Evolutionary conservation across 805 yeast genomes (phyloP).

Genomic region (Pichia exigua): DNA sequence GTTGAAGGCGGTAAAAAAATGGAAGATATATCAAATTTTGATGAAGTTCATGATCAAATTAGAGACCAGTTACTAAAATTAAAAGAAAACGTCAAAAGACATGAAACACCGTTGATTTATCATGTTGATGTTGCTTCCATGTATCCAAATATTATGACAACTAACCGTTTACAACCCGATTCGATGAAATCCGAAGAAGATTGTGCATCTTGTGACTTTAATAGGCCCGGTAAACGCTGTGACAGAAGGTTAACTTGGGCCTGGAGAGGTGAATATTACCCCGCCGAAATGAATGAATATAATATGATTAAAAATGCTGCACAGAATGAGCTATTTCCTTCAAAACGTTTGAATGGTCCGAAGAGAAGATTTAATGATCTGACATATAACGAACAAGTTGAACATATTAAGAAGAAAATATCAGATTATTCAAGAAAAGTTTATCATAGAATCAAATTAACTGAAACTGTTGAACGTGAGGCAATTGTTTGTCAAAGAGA

Average conservation of each 20-base stretch:
- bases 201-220: slow-evolving; percentile 96
- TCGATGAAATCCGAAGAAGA: slow-evolving; percentile 92
- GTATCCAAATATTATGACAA: slow-evolving; percentile 98
- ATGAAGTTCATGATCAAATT: slow-evolving; percentile 61
- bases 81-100: slow-evolving; percentile 52
- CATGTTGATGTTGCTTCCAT: slow-evolving; percentile 99
- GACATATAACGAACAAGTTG: slow-evolving; percentile 68
- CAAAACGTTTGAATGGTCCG: slow-evolving; percentile 47
- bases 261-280: slow-evolving; percentile 96
- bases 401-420: slow-evolving; percentile 64
- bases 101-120: slow-evolving; percentile 80
- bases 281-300: slow-evolving; percentile 87
- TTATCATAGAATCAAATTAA: slow-evolving; percentile 70
- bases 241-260: slow-evolving; percentile 92
- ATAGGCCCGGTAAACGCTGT: slow-evolving; percentile 89
- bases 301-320: slow-evolving; percentile 80
- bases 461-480: slow-evolving; percentile 81
- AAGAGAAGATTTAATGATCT: slow-evolving; percentile 68
- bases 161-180: slow-evolving; percentile 95
- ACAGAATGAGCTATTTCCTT: slow-evolving; percentile 70
- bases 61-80: slow-evolving; percentile 47
- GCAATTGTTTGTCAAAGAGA: slow-evolving; percentile 96
- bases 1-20: slow-evolving; percentile 69
- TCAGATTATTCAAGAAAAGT: slow-evolving; percentile 81
- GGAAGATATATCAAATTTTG: slow-evolving; percentile 75